Percentiles rank a stretch among this genome's conserved stretches.
phyloP scores from a whole-genome alignment of 371 early-diverging fungal genomes.

The Zopfochytrium polystomum region DNA sequence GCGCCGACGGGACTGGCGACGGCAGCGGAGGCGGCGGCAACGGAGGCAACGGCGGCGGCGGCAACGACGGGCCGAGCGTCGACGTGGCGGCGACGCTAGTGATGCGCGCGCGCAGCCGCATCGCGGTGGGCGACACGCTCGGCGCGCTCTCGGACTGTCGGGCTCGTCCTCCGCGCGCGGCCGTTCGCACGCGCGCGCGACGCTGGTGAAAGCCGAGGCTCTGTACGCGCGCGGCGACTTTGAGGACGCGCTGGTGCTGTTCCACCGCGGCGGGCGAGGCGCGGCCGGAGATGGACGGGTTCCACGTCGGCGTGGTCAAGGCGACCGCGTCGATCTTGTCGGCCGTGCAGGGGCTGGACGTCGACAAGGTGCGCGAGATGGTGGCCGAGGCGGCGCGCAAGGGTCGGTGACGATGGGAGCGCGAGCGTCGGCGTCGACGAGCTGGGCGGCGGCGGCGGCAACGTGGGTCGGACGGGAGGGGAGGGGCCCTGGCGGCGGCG shows the following conservation, averaged over 20 bases:
- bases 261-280: conserved; percentile 42
- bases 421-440: too few species aligned
- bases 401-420: conserved; percentile 3
- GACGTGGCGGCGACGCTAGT: conserved; percentile 38
- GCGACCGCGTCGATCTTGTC: conserved; percentile 42
- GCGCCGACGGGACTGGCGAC: too few species aligned
- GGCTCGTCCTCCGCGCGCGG: conserved; percentile 20
- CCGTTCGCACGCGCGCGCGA: conserved; percentile 35
- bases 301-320: conserved; percentile 43
- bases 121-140: conserved; percentile 36
- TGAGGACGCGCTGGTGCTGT: conserved; percentile 45
- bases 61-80: too few species aligned
- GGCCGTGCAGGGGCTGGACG: conserved; percentile 34
- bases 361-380: conserved; percentile 14
- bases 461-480: too few species aligned
- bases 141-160: not conserved
- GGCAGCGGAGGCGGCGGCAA: too few species aligned
- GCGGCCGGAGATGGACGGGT: conserved; percentile 45
- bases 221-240: conserved; percentile 46
- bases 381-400: not conserved
- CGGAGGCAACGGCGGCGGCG: too few species aligned
- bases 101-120: conserved; percentile 38
- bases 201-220: conserved; percentile 46
- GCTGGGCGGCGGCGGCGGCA: too few species aligned
- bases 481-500: too few species aligned